These are phyloP conservation scores for Thozetella sp. DNA, from an alignment of 495 filamentous ascomycete species.

Conservation along the genomic window DNA sequence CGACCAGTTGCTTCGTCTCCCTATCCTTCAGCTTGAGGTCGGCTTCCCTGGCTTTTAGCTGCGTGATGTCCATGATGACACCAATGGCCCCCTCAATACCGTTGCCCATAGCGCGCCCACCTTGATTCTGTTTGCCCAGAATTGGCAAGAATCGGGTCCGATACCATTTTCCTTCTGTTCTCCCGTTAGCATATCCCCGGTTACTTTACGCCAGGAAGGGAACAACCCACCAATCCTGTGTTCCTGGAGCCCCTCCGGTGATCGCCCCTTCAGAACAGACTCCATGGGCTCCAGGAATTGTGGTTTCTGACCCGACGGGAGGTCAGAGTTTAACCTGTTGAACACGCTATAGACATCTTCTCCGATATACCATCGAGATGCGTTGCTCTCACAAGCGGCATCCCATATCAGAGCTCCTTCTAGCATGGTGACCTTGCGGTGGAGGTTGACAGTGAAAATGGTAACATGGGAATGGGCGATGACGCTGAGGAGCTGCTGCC, in stretches of 20 bases:
- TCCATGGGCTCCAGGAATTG: conserved; percentile 55
- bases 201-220: neutral
- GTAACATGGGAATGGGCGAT: conserved; percentile 68
- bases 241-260: conserved; percentile 50
- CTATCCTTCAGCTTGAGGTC: conserved; percentile 57
- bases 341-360: conserved; percentile 63
- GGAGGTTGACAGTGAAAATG: conserved; percentile 64
- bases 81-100: conserved; percentile 68
- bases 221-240: conserved; percentile 39
- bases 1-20: conserved; percentile 63
- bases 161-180: conserved; percentile 57
- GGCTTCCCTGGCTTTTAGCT: conserved; percentile 58
- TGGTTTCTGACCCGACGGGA: conserved; percentile 35
- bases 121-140: conserved; percentile 45
- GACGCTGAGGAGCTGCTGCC: conserved; percentile 66
- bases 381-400: conserved; percentile 18
- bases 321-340: conserved; percentile 27
- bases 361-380: conserved; percentile 48
- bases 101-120: conserved; percentile 39
- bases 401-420: conserved; percentile 64
- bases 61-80: conserved; percentile 69
- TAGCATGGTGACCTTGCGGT: conserved; percentile 58
- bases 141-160: conserved; percentile 66
- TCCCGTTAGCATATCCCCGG: conserved; percentile 10
- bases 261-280: conserved; percentile 55